Evolutionary conservation across 1,284 basidiomycete species (phyloP).

Genomic region (Flammula alnicola): DNA sequence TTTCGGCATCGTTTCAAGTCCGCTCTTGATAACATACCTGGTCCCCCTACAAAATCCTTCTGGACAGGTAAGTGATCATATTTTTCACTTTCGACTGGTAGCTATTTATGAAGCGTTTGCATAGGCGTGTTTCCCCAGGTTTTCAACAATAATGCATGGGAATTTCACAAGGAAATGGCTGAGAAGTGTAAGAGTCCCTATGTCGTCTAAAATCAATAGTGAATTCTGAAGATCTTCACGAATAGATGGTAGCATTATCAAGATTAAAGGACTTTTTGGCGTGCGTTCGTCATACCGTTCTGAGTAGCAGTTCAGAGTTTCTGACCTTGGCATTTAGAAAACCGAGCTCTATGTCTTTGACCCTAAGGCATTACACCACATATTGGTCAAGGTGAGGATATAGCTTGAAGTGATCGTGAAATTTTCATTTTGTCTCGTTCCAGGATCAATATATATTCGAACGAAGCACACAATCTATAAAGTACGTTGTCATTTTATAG

Average conservation of each 20-base stretch:
- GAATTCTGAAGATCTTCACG: not conserved
- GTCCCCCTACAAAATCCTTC: slow-evolving; percentile 8
- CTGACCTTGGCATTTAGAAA: slow-evolving; percentile 18
- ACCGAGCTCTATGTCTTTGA: slow-evolving; percentile 33
- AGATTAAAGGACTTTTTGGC: slow-evolving; percentile 28
- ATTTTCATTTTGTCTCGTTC: not conserved
- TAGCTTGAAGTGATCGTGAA: not conserved
- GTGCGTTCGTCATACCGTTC: slow-evolving; percentile 22
- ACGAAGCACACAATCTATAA: slow-evolving; percentile 25
- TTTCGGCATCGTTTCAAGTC: not conserved
- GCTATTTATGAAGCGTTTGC: not conserved
- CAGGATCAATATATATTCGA: slow-evolving; percentile 34
- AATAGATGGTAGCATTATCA: slow-evolving; percentile 31
- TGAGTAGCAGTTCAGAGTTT: too few species aligned
- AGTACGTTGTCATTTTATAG: slow-evolving; percentile 14
- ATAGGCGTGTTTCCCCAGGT: slow-evolving; percentile 30
- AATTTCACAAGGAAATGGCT: slow-evolving; percentile 28
- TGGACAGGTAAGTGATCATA: slow-evolving; percentile 21
- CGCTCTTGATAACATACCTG: slow-evolving; percentile 11
- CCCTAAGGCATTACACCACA: slow-evolving; percentile 38
- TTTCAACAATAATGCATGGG: slow-evolving; percentile 29
- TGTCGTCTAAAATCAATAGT: too few species aligned
- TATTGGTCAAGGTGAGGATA: slow-evolving; percentile 36
- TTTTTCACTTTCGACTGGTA: not conserved
- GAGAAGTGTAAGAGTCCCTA: slow-evolving; percentile 24